Evolutionary conservation across 495 filamentous ascomycete genomes (phyloP).

Genomic region (Penicillium roqueforti): DNA sequence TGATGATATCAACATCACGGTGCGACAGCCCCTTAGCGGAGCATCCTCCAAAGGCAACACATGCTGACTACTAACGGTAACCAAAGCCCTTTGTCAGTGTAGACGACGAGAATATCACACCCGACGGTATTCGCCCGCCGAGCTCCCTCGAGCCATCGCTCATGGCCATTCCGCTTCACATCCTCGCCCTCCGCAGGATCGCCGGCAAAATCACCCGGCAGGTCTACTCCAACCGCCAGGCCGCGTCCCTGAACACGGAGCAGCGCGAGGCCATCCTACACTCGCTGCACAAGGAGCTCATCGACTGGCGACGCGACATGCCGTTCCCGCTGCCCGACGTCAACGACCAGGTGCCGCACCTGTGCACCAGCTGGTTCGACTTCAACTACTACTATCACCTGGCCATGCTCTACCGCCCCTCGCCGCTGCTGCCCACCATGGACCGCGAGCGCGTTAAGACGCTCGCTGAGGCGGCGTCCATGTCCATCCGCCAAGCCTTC

Average conservation of each 20-base stretch:
- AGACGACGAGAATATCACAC: constrained; percentile 34
- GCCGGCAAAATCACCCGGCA: constrained; percentile 33
- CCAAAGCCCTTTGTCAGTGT: constrained; percentile 33
- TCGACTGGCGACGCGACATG: constrained; percentile 40
- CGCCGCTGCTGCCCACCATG: constrained; percentile 29
- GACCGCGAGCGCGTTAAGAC: constrained; percentile 26
- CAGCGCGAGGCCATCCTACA: constrained; percentile 26
- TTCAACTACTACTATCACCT: constrained; percentile 40
- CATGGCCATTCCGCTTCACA: constrained; percentile 38
- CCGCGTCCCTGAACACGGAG: constrained; percentile 10
- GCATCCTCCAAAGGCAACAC: background rate
- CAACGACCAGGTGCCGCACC: constrained; percentile 34
- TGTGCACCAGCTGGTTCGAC: constrained; percentile 39
- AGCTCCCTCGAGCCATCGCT: constrained; percentile 26
- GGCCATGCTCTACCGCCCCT: constrained; percentile 37
- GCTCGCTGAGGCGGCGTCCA: constrained; percentile 31
- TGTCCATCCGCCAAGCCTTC: constrained; percentile 36
- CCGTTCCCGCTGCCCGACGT: constrained; percentile 39
- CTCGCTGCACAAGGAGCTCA: constrained; percentile 29
- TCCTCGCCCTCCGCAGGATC: constrained; percentile 32
- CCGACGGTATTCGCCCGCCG: constrained; percentile 17
- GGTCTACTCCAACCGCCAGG: constrained; percentile 22
- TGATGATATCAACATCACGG: constrained; percentile 36
- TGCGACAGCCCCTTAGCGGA: background rate
- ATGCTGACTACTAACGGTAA: background rate